These are phyloP conservation scores for Multifurca ochricompacta DNA, from an alignment of 768 basidiomycete genomes.

Conservation along the genomic window DNA sequence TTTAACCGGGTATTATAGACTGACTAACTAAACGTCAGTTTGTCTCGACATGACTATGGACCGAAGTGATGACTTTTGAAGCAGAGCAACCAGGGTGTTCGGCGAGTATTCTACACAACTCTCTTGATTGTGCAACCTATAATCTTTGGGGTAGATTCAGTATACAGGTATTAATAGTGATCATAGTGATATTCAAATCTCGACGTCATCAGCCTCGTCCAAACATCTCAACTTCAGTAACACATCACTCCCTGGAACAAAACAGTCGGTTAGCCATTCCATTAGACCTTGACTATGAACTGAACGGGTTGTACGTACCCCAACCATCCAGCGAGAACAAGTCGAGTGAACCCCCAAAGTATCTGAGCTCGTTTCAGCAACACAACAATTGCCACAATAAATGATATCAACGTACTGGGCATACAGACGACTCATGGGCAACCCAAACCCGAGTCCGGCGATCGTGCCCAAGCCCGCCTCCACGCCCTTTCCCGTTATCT, in stretches of 20 bases:
- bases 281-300: background rate
- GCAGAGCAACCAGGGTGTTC: background rate
- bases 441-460: constrained; percentile 81
- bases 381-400: background rate
- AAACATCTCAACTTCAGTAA: constrained; percentile 48
- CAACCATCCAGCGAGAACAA: constrained; percentile 77
- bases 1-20: constrained; percentile 3
- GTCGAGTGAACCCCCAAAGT: constrained; percentile 83
- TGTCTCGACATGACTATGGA: background rate
- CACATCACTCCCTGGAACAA: constrained; percentile 39
- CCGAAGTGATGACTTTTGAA: no score
- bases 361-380: constrained; percentile 35
- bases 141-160: background rate
- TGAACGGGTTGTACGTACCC: constrained; percentile 43
- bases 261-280: constrained; percentile 4
- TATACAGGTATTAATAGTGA: background rate
- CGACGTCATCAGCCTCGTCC: constrained; percentile 44
- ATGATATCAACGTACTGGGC: constrained; percentile 39
- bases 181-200: constrained; percentile 33
- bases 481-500: constrained; percentile 69
- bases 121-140: background rate
- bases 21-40: background rate
- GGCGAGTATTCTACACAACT: background rate
- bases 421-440: constrained; percentile 73
- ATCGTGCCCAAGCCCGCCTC: constrained; percentile 84